Conservation (phyloP, 495 filamentous ascomycete genomes). For the Astrothelium macrocarpum region DNA sequence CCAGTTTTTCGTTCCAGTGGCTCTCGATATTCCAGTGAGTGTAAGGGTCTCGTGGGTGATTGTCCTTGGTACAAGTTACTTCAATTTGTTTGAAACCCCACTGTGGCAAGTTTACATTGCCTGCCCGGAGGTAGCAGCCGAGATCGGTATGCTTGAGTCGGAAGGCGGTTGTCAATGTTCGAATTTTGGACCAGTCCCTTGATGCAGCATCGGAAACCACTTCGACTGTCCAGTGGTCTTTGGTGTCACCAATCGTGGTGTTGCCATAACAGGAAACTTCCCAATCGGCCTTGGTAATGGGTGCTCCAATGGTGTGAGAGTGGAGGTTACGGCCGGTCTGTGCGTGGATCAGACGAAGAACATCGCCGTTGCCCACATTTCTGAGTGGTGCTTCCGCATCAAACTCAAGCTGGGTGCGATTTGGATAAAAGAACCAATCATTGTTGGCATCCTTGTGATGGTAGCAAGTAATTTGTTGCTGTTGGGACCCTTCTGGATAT, state of each 20-base stretch:
- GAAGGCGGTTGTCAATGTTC: constrained; percentile 90
- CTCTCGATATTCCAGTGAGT: constrained; percentile 99
- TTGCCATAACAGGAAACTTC: constrained; percentile 97
- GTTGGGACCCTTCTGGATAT: constrained; percentile 84
- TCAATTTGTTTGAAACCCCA: constrained; percentile 99
- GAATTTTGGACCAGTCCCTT: constrained; percentile 71
- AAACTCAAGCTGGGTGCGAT: constrained; percentile 64
- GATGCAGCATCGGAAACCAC: constrained; percentile 84
- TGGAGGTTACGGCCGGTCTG: constrained; percentile 96
- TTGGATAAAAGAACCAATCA: constrained; percentile 98
- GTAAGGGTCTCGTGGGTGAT: constrained; percentile 84
- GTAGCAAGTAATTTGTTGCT: constrained; percentile 98
- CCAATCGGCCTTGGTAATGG: constrained; percentile 75
- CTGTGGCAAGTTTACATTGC: constrained; percentile 92
- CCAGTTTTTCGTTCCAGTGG: constrained; percentile 87
- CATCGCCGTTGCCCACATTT: constrained; percentile 67
- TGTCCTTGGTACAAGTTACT: constrained; percentile 87
- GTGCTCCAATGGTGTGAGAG: constrained; percentile 80
- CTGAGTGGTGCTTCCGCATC: constrained; percentile 56
- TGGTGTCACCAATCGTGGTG: constrained; percentile 91
- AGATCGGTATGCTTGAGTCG: constrained; percentile 72
- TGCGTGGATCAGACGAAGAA: constrained; percentile 82
- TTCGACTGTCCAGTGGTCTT: constrained; percentile 95
- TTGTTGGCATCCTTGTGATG: constrained; percentile 99
- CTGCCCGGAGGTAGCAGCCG: constrained; percentile 89